These are phyloP conservation scores for Pseudogymnoascus sp. DNA, from an alignment of 2,329 filamentous ascomycete genomes.

Conservation along the genomic window DNA sequence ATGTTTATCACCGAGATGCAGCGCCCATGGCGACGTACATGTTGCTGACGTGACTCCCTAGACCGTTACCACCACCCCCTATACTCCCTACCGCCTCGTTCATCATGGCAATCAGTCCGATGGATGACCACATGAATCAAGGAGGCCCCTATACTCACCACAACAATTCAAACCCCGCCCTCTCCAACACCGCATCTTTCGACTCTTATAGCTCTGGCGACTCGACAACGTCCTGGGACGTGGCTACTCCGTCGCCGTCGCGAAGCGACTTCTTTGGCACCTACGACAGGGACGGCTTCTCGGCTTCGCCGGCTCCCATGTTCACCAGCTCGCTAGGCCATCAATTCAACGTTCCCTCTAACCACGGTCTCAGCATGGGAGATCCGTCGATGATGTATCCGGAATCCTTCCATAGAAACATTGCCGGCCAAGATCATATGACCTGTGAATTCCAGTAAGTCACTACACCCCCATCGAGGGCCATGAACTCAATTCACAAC, in stretches of 20 bases:
- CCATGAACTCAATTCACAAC: not conserved
- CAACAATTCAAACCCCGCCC: not conserved
- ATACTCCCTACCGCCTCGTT: slow-evolving; percentile 11
- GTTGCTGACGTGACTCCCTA: slow-evolving; percentile 17
- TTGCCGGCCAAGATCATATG: not conserved
- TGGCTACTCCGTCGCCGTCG: not conserved
- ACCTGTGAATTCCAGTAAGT: not conserved
- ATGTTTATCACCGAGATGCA: slow-evolving; percentile 30
- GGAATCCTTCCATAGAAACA: not conserved
- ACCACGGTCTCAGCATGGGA: not conserved
- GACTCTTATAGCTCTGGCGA: not conserved
- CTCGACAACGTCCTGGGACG: not conserved
- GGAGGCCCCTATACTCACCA: not conserved
- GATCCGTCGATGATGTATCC: not conserved
- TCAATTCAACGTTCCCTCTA: not conserved
- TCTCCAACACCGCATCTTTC: not conserved
- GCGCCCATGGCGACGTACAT: slow-evolving; percentile 31
- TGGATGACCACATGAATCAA: slow-evolving; percentile 3
- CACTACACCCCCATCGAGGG: not conserved
- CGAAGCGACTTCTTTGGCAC: not conserved
- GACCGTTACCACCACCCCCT: slow-evolving; percentile 30
- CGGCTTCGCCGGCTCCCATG: not conserved
- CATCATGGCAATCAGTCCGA: not conserved
- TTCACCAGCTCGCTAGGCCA: not conserved
- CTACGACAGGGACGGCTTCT: not conserved